Evolutionary conservation across 208 protist genomes (phyloP), one percentile per base, ranked within the genome.

Genomic region (Dictyostelium gargantuum): DNA sequence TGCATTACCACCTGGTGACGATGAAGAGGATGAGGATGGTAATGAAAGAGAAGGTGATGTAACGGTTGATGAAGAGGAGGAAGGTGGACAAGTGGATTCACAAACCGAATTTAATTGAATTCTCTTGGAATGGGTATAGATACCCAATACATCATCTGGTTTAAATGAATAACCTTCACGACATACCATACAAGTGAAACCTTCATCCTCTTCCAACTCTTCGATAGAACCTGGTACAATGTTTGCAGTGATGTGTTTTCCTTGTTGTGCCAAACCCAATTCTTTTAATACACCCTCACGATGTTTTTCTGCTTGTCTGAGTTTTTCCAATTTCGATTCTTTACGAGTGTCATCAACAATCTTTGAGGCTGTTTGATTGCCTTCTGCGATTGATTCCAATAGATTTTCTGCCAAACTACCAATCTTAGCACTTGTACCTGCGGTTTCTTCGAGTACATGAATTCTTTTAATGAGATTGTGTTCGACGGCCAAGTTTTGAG

Each of bases 81-180:
- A 23, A 23, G 6, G 13, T 13, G 26, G 26, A 54, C 42, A 50
- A 29, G 70, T 80, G 9, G 68, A 73, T 72, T 91, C 72, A 80
- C 68, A 68, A 2, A 91, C 21, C 46, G 72, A 26, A 26, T 21
- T 40, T 10, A 91, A 58, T 66, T 70, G 50, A 91, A 95, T 75
- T 21, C 80, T 92, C 35, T 93, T 92, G 29, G 44, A 82, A 68
- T 94, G 98, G 2, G 95, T 92, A 92, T 98, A 98, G 8, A 97
- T 79, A 79, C 97, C 97, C 1, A 98, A 85, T 35, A 96, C 86
- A 40, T 98, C 96, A 17, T 95, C 91, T 26, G 94, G 96, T 75
- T 97, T 96, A 68, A 96, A 97, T 17, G 29, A 58, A 79, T 96
- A 97, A 29, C 96, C 97, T 80, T 97, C 96, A 29, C 91, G 75